Evolutionary conservation across 2,329 filamentous ascomycete genomes (phyloP).

Genomic region (Gliomastix tumulicola): DNA sequence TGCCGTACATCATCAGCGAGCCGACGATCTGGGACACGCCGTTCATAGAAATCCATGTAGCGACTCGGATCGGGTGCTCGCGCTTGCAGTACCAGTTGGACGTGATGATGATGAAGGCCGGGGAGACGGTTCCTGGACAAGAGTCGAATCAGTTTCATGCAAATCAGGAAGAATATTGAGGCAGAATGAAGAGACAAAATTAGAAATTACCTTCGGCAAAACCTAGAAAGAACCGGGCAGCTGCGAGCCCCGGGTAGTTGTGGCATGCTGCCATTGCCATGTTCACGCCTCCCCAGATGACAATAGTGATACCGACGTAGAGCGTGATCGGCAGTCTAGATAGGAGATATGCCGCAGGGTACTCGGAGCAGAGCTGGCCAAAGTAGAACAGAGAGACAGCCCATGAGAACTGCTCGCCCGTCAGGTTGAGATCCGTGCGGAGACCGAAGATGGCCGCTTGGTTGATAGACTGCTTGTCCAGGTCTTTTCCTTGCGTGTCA

Average conservation of each 20-base stretch:
- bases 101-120: conserved; percentile 21
- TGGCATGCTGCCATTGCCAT: conserved; percentile 4
- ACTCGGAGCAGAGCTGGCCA: conserved; percentile 26
- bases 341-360: conserved; percentile 26
- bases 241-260: conserved; percentile 13
- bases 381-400: conserved; percentile 39
- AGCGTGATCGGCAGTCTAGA: not conserved
- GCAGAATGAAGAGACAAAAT: too few species aligned
- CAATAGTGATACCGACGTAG: conserved; percentile 1
- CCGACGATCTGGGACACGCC: conserved; percentile 17
- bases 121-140: conserved; percentile 19
- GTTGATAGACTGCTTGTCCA: conserved; percentile 1
- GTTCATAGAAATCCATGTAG: conserved; percentile 19
- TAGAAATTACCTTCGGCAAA: conserved; percentile 15
- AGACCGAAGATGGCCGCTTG: conserved; percentile 27
- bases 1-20: conserved; percentile 16
- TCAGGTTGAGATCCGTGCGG: conserved; percentile 30
- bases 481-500: conserved; percentile 3
- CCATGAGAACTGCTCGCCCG: conserved; percentile 41
- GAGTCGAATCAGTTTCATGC: too few species aligned
- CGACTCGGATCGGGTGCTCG: conserved; percentile 20
- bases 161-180: too few species aligned
- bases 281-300: conserved; percentile 3
- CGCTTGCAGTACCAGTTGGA: conserved; percentile 18
- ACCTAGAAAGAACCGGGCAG: conserved; percentile 4